Evolutionary conservation across 768 basidiomycete genomes (phyloP), one percentile per base, ranked within the genome.

Genomic region (Auricularia sp.): DNA sequence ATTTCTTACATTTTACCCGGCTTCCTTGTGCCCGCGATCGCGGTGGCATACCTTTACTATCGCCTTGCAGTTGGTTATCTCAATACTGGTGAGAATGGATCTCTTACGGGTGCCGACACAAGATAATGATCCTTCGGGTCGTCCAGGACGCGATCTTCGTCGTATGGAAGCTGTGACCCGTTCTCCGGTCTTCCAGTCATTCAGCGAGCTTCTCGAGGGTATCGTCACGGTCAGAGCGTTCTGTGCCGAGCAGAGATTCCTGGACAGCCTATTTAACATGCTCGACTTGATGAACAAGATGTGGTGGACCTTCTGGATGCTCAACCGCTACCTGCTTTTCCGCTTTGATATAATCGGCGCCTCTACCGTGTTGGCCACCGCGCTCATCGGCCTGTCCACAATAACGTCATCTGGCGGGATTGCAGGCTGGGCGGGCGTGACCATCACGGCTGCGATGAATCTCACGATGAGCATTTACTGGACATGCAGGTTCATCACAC

Each of bases 131-230:
- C 29, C 29, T 29, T 29, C 29, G 29, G 29, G 29, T 29, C 29
- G 29, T 29, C 29, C 29, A 0, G 90, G 91, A 0, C 83, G 93
- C 58, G 92, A 93, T 71, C 76, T 96, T 21, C 83, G 92, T 65
- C 82, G 94, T 23, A 92, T 97, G 87, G 94, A 96, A 72, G 91
- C 92, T 1, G 95, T 91, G 69, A 84, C 88, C 1, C 81, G 91
- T 12, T 90, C 88, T 0, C 90, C 92, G 0, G 91, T 92, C 66
- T 91, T 88, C 75, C 87, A 88, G 5, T 88, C 87, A 64, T 93
- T 92, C 68, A 84, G 84, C 14, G 91, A 93, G 70, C 75, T 94
- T 5, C 72, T 78, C 12, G 76, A 76, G 44, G 74, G 74, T 14
- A 71, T 77, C 21, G 69, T 72, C 16, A 73, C 74, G 2, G 72